These are phyloP conservation scores for Triglochin maritima DNA, from an alignment of 106 monocot genomes.

Conservation along the genomic window DNA sequence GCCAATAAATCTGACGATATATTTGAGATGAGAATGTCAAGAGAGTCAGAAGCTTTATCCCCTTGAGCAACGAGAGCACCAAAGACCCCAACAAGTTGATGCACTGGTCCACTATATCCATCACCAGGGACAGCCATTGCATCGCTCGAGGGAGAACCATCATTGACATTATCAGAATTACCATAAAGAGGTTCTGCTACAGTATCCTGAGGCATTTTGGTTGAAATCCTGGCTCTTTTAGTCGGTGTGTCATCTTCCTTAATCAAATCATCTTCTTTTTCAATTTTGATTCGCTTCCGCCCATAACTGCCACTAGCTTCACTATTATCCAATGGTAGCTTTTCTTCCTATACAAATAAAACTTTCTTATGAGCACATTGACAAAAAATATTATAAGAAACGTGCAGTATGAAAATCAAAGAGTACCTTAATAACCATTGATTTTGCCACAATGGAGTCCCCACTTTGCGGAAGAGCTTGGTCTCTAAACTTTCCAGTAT, in stretches of 20 bases:
- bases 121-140: conserved; percentile 11
- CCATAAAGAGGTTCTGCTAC: conserved; percentile 18
- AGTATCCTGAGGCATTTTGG: conserved; percentile 12
- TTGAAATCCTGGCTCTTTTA: conserved; percentile 37
- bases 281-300: conserved; percentile 42
- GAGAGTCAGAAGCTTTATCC: conserved; percentile 57
- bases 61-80: conserved; percentile 86
- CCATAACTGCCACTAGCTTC: conserved; percentile 19
- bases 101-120: conserved; percentile 54
- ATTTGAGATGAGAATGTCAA: conserved; percentile 83
- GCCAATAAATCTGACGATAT: conserved; percentile 91
- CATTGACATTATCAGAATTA: conserved; percentile 14
- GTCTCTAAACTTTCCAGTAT: conserved; percentile 26
- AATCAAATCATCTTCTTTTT: conserved; percentile 21
- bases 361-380: background rate
- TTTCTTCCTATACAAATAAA: conserved; percentile 30
- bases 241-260: conserved; percentile 35
- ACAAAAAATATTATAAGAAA: background rate
- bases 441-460: conserved; percentile 5
- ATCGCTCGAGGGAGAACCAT: conserved; percentile 10
- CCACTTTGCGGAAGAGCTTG: conserved; percentile 11
- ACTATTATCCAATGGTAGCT: conserved; percentile 9
- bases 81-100: conserved; percentile 88
- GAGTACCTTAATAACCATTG: conserved; percentile 24
- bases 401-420: background rate